phyloP scores from a whole-genome alignment of 495 filamentous ascomycete species.

The Daldinia bambusicola region DNA sequence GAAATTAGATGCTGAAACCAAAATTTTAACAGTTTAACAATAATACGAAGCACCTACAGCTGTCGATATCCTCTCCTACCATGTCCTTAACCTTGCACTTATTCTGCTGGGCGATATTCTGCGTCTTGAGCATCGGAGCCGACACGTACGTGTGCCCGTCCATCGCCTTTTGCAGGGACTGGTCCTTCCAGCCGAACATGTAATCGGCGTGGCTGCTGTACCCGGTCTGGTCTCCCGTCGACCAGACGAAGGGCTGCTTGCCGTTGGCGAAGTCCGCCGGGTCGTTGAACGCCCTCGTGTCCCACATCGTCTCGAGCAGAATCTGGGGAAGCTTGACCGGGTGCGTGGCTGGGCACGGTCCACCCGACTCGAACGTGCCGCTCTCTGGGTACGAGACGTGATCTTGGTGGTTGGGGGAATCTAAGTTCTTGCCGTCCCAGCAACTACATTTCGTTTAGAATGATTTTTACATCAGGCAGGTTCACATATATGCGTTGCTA shows the following conservation, averaged over 20 bases:
- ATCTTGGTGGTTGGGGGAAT: slow-evolving; percentile 53
- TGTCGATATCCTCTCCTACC: slow-evolving; percentile 47
- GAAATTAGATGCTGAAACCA: background rate
- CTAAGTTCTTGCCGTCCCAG: slow-evolving; percentile 52
- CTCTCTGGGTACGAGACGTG: slow-evolving; percentile 56
- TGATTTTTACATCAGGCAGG: background rate
- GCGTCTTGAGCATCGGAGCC: slow-evolving; percentile 47
- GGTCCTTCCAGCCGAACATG: slow-evolving; percentile 50
- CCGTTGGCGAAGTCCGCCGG: slow-evolving; percentile 55
- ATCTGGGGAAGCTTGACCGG: slow-evolving; percentile 48
- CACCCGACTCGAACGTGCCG: slow-evolving; percentile 52
- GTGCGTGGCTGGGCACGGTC: slow-evolving; percentile 50
- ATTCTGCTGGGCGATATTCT: slow-evolving; percentile 45
- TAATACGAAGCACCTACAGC: slow-evolving; percentile 49
- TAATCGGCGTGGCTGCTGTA: slow-evolving; percentile 49
- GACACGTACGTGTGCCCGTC: slow-evolving; percentile 49
- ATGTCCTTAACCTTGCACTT: slow-evolving; percentile 48
- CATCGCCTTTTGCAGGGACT: slow-evolving; percentile 48
- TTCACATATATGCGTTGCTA: background rate
- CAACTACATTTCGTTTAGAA: slow-evolving; percentile 13
- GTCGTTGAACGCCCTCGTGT: slow-evolving; percentile 50
- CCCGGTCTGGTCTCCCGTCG: slow-evolving; percentile 54
- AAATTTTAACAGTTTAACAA: background rate
- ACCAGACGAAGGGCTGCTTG: slow-evolving; percentile 59
- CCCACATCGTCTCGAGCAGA: slow-evolving; percentile 53